Conservation (phyloP, 768 basidiomycete species). For the Hericium rajendrae region DNA sequence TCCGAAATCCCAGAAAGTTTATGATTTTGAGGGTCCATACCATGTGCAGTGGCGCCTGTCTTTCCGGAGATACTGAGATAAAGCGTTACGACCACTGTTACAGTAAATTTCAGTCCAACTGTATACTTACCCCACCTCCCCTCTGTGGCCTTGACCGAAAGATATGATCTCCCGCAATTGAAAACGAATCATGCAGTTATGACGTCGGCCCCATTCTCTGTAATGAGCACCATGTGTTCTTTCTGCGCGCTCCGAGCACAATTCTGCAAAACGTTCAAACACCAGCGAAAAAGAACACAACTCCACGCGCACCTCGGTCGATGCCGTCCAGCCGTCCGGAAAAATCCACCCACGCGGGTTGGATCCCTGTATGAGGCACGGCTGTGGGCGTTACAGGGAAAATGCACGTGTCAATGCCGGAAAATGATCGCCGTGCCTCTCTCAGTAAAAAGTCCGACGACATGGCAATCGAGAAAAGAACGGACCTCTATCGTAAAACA, state of each 20-base stretch:
- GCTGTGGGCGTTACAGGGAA: slow-evolving; percentile 30
- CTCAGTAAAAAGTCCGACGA: neutral
- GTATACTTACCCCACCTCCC: neutral
- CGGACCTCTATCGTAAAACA: slow-evolving; percentile 88
- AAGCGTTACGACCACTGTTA: neutral
- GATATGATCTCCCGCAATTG: too few species aligned
- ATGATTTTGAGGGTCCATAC: too few species aligned
- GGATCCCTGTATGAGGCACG: slow-evolving; percentile 66
- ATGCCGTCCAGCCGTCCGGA: slow-evolving; percentile 91
- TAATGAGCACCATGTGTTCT: slow-evolving; percentile 85
- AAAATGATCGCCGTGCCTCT: neutral
- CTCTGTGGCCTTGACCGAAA: neutral
- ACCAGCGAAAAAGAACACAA: neutral
- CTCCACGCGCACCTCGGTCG: slow-evolving; percentile 53
- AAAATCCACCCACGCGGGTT: slow-evolving; percentile 67
- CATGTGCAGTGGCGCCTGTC: too few species aligned
- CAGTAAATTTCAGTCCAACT: neutral
- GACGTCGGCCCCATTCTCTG: slow-evolving; percentile 67
- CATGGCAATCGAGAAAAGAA: neutral
- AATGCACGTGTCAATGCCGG: neutral
- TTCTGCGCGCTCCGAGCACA: slow-evolving; percentile 78
- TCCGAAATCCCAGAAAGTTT: too few species aligned
- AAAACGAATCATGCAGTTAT: slow-evolving; percentile 37
- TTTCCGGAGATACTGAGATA: too few species aligned
- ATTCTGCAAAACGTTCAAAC: slow-evolving; percentile 35